These are phyloP conservation scores for Candida xiaguanensis DNA, from an alignment of 805 yeast species.

Conservation along the genomic window DNA sequence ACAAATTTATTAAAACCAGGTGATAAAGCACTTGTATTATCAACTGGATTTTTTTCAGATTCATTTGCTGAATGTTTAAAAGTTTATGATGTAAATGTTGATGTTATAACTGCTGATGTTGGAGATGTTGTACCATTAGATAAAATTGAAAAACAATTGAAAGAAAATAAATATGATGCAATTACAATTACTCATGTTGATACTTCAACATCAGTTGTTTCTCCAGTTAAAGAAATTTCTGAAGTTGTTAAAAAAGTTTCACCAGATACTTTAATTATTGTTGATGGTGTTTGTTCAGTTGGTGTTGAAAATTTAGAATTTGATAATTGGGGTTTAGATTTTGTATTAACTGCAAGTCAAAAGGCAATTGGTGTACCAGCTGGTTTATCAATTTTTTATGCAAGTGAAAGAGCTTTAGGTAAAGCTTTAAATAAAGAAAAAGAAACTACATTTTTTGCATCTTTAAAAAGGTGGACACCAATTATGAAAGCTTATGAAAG, in stretches of 20 bases:
- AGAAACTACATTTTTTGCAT: slow-evolving; percentile 60
- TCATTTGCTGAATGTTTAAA: slow-evolving; percentile 50
- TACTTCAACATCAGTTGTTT: slow-evolving; percentile 91
- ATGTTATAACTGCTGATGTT: slow-evolving; percentile 63
- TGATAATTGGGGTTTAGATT: slow-evolving; percentile 88
- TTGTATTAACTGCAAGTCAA: slow-evolving; percentile 86
- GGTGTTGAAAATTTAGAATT: slow-evolving; percentile 86
- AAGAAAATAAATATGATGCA: slow-evolving; percentile 51
- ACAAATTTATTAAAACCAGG: slow-evolving; percentile 64
- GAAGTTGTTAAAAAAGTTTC: slow-evolving; percentile 56
- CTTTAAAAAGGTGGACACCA: slow-evolving; percentile 82
- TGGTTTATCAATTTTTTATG: slow-evolving; percentile 76
- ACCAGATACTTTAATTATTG: slow-evolving; percentile 80
- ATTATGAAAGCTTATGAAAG: slow-evolving; percentile 82
- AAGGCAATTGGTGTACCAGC: slow-evolving; percentile 95
- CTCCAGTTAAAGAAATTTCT: slow-evolving; percentile 64
- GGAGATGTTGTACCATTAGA: slow-evolving; percentile 67
- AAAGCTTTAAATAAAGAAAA: slow-evolving; percentile 50
- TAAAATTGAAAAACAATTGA: slow-evolving; percentile 53
- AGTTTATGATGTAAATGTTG: slow-evolving; percentile 73
- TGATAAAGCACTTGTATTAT: slow-evolving; percentile 74
- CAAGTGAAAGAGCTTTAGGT: slow-evolving; percentile 70
- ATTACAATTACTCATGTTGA: slow-evolving; percentile 93
- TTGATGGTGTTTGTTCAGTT: slow-evolving; percentile 94
- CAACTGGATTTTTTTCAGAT: slow-evolving; percentile 90